Conservation (phyloP, 148 eudicot species). For the Rhododendron griersonianum region DNA sequence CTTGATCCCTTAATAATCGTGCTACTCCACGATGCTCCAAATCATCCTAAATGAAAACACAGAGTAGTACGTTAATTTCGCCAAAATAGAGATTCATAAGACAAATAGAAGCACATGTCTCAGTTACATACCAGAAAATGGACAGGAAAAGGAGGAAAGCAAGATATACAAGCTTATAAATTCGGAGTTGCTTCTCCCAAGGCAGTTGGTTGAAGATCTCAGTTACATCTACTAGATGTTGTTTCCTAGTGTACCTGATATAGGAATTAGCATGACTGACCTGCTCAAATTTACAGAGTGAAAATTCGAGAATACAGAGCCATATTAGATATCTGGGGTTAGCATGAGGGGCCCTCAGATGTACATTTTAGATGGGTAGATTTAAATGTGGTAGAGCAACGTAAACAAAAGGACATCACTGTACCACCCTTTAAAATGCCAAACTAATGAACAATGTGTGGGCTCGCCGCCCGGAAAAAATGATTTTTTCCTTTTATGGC, state of each 20-base stretch:
- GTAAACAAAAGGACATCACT: background rate
- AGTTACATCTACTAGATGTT: constrained; percentile 48
- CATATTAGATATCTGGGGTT: background rate
- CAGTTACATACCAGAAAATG: constrained; percentile 33
- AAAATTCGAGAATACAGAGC: background rate
- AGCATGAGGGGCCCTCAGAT: background rate
- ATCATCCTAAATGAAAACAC: constrained; percentile 37
- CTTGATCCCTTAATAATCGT: background rate
- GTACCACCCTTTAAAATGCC: background rate
- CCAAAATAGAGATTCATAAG: background rate
- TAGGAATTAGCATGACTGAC: background rate
- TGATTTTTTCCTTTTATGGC: no score
- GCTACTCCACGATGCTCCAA: constrained; percentile 35
- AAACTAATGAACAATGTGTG: background rate
- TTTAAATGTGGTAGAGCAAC: background rate
- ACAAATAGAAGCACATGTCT: background rate
- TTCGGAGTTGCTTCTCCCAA: constrained; percentile 34
- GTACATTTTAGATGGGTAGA: background rate
- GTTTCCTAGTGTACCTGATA: constrained; percentile 28
- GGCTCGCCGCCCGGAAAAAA: no score
- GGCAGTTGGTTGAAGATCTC: constrained; percentile 49
- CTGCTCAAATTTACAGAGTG: background rate
- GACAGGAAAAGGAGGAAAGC: constrained; percentile 27
- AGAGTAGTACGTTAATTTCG: constrained; percentile 10
- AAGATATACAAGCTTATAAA: constrained; percentile 42